phyloP scores from a whole-genome alignment of 2,329 filamentous ascomycete species.

The Venturia oleaginea region DNA sequence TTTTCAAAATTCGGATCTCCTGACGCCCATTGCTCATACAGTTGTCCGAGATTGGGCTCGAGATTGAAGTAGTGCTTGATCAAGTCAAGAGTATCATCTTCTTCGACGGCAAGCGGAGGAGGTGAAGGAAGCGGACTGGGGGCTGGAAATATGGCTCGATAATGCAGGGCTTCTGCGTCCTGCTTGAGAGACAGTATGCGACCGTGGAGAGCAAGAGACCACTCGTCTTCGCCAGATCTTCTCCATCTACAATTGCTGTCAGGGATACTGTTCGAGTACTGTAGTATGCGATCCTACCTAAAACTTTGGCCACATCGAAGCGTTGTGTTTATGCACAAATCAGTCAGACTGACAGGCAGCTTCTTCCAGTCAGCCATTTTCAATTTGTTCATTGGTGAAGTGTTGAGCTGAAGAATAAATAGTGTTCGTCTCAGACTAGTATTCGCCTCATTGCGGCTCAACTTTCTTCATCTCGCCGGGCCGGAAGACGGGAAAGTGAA shows the following conservation, averaged over 20 bases:
- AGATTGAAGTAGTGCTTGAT: constrained; percentile 84
- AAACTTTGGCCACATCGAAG: constrained; percentile 90
- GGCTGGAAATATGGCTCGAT: constrained; percentile 55
- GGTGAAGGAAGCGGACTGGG: constrained; percentile 26
- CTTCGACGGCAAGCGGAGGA: constrained; percentile 25
- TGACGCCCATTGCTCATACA: constrained; percentile 82
- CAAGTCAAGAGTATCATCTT: constrained; percentile 62
- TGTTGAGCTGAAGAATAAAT: neutral
- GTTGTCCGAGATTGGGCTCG: constrained; percentile 58
- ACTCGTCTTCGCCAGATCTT: constrained; percentile 69
- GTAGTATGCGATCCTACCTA: constrained; percentile 34
- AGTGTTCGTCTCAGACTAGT: too few species aligned
- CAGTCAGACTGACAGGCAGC: constrained; percentile 69
- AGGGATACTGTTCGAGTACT: constrained; percentile 7
- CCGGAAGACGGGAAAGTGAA: neutral
- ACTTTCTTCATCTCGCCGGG: neutral
- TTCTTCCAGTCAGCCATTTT: constrained; percentile 62
- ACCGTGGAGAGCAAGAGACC: constrained; percentile 80
- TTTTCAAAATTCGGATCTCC: constrained; percentile 82
- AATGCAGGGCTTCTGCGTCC: constrained; percentile 69
- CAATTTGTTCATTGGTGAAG: neutral
- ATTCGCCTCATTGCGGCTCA: neutral
- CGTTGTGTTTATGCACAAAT: constrained; percentile 91
- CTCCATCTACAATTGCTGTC: constrained; percentile 56
- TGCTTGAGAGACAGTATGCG: constrained; percentile 80